phyloP scores from a whole-genome alignment of 1,139 yeast species.

The Tardiomyces depauwii region DNA sequence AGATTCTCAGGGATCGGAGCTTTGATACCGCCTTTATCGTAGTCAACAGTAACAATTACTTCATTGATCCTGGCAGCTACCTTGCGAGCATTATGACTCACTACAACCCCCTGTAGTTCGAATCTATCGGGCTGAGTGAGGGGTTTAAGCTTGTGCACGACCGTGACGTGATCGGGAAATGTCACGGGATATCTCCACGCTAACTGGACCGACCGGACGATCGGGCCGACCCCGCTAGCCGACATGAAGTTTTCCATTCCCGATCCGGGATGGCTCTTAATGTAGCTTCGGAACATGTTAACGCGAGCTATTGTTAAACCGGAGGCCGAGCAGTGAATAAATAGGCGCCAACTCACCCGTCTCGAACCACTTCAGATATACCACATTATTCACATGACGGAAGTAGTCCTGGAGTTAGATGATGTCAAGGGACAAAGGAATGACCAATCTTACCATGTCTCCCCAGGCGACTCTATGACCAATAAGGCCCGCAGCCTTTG shows the following conservation, averaged over 20 bases:
- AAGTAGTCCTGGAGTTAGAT: constrained; percentile 14
- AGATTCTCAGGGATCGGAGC: constrained; percentile 20
- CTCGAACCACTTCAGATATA: constrained; percentile 26
- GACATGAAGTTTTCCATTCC: constrained; percentile 17
- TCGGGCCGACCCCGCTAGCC: constrained; percentile 21
- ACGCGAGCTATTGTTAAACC: constrained; percentile 16
- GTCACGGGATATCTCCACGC: constrained; percentile 26
- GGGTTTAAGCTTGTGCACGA: constrained; percentile 20
- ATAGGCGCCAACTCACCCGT: constrained; percentile 4
- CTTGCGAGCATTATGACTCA: constrained; percentile 23
- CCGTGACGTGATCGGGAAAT: constrained; percentile 24
- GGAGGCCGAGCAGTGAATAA: neutral
- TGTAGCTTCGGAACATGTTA: constrained; percentile 15
- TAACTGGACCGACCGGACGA: constrained; percentile 22
- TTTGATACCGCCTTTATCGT: constrained; percentile 20
- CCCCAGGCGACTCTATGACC: constrained; percentile 23
- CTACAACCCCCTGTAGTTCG: constrained; percentile 23
- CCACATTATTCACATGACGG: constrained; percentile 25
- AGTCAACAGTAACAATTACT: constrained; percentile 25
- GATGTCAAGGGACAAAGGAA: neutral
- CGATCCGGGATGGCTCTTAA: constrained; percentile 7
- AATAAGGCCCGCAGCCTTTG: constrained; percentile 16
- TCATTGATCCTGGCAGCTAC: constrained; percentile 26
- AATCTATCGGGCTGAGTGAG: constrained; percentile 20
- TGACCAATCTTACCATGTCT: constrained; percentile 12